phyloP scores from a whole-genome alignment of 352 stramenopile species.

The Lagenidium giganteum region DNA sequence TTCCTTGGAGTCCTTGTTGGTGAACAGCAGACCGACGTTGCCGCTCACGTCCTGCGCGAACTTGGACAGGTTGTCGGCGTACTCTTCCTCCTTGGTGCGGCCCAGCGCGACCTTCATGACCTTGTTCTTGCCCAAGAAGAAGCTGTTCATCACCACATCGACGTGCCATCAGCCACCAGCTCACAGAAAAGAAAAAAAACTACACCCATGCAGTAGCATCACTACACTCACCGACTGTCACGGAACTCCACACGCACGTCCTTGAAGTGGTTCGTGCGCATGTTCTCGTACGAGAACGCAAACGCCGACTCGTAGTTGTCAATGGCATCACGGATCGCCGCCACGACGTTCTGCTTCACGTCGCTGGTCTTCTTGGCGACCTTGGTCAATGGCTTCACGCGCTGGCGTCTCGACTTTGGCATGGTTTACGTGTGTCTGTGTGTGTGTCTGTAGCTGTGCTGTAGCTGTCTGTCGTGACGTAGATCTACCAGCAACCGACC shows the following conservation, averaged over 20 bases:
- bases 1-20: constrained; percentile 85
- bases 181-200: not conserved
- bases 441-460: no score
- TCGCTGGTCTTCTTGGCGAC: constrained; percentile 94
- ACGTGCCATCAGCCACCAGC: not conserved
- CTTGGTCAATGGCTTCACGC: constrained; percentile 92
- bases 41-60: constrained; percentile 90
- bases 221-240: constrained; percentile 73
- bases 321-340: constrained; percentile 90
- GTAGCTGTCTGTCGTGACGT: no score
- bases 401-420: constrained; percentile 86
- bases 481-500: no score
- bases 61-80: constrained; percentile 92
- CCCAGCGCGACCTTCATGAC: constrained; percentile 97
- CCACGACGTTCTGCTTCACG: constrained; percentile 94
- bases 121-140: constrained; percentile 99
- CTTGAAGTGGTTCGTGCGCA: constrained; percentile 98
- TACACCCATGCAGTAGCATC: not conserved
- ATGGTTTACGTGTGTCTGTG: constrained; percentile 39
- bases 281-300: constrained; percentile 98
- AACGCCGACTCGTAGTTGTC: constrained; percentile 93
- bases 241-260: constrained; percentile 96
- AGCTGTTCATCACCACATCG: constrained; percentile 50
- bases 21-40: constrained; percentile 95
- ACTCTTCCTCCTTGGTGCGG: constrained; percentile 93